phyloP scores from a whole-genome alignment of 495 filamentous ascomycete species.

The Neurospora hispaniola region DNA sequence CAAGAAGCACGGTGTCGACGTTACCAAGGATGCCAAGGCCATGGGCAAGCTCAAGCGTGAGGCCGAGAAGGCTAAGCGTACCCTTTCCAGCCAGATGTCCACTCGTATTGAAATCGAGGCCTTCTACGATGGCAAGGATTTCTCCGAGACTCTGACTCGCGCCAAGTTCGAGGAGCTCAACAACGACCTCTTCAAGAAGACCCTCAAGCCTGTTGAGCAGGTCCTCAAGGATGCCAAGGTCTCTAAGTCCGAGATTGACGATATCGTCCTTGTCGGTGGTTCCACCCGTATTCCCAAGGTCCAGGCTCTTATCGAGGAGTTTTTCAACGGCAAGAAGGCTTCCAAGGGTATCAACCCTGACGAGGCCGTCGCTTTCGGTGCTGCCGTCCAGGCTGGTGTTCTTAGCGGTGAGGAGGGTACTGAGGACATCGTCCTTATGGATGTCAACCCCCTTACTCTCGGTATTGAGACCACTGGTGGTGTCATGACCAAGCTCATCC shows the following conservation, averaged over 20 bases:
- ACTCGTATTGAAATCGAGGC: conserved; percentile 97
- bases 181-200: conserved; percentile 97
- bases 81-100: conserved; percentile 96
- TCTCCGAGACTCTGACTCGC: conserved; percentile 94
- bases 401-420: conserved; percentile 78
- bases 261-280: conserved; percentile 86
- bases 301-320: conserved; percentile 88
- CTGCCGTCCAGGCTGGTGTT: conserved; percentile 94
- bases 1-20: conserved; percentile 91
- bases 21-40: conserved; percentile 91
- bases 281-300: conserved; percentile 98
- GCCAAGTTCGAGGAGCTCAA: conserved; percentile 99
- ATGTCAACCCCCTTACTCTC: conserved; percentile 95
- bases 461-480: conserved; percentile 98
- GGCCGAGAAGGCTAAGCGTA: conserved; percentile 99
- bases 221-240: conserved; percentile 87
- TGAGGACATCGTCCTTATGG: conserved; percentile 78
- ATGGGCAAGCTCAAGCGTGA: conserved; percentile 99
- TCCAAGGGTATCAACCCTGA: conserved; percentile 99
- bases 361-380: conserved; percentile 95
- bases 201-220: conserved; percentile 97
- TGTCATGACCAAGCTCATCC: conserved; percentile 96
- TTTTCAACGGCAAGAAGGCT: conserved; percentile 86
- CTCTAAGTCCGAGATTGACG: conserved; percentile 75
- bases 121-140: conserved; percentile 94